Percentiles rank a stretch among this genome's conserved stretches.
Conservation (phyloP, 1,284 basidiomycete species). For the Ustilago bromivora region DNA sequence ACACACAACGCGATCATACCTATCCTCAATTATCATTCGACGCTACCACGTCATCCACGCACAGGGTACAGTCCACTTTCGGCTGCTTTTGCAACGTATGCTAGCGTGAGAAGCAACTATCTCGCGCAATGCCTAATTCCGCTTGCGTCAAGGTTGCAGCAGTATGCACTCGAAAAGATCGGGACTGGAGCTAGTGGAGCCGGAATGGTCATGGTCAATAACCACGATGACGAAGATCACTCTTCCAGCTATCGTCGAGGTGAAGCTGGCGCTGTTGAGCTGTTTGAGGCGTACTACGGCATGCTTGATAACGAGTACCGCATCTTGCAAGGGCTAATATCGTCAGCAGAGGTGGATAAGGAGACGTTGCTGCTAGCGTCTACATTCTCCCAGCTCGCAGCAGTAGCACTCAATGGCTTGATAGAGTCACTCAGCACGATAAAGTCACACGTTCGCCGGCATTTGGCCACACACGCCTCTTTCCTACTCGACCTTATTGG, state of each 20-base stretch:
- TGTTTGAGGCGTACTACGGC: slow-evolving; percentile 52
- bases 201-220: slow-evolving; percentile 54
- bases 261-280: slow-evolving; percentile 47
- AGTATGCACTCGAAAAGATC: slow-evolving; percentile 55
- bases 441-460: slow-evolving; percentile 51
- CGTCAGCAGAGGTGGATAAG: slow-evolving; percentile 37
- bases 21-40: slow-evolving; percentile 57
- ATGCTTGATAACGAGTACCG: slow-evolving; percentile 60
- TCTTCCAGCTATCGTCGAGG: slow-evolving; percentile 40
- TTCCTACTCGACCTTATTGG: slow-evolving; percentile 58
- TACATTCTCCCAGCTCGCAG: slow-evolving; percentile 47
- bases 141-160: slow-evolving; percentile 34
- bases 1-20: slow-evolving; percentile 54
- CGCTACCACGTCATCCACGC: slow-evolving; percentile 53
- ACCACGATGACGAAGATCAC: slow-evolving; percentile 53
- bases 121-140: slow-evolving; percentile 47
- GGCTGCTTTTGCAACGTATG: slow-evolving; percentile 45
- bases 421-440: slow-evolving; percentile 45
- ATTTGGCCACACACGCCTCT: slow-evolving; percentile 57
- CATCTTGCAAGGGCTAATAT: slow-evolving; percentile 44
- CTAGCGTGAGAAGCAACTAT: slow-evolving; percentile 46
- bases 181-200: slow-evolving; percentile 39
- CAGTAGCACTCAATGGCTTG: slow-evolving; percentile 32
- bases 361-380: slow-evolving; percentile 42
- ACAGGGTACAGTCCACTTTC: slow-evolving; percentile 54